Evolutionary conservation across 1,284 basidiomycete genomes (phyloP).

Genomic region (Ceratobasidium sp.): DNA sequence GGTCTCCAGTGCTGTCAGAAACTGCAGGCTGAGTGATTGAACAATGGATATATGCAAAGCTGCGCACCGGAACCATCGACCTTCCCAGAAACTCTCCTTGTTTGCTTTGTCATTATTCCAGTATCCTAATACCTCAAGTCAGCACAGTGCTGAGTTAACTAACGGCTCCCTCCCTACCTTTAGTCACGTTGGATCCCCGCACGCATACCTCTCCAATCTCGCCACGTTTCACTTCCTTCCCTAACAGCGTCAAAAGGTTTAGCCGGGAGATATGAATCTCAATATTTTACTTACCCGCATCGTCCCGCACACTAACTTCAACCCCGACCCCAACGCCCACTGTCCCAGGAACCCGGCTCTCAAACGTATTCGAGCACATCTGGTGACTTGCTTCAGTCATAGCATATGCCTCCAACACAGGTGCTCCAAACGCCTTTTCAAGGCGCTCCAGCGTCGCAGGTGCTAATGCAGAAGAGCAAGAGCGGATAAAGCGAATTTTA

Average conservation of each 20-base stretch:
- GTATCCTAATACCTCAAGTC: slow-evolving; percentile 52
- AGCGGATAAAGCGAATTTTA: slow-evolving; percentile 62
- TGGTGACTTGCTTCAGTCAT: slow-evolving; percentile 63
- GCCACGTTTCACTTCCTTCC: slow-evolving; percentile 57
- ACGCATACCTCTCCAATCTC: slow-evolving; percentile 62
- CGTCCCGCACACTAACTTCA: slow-evolving; percentile 60
- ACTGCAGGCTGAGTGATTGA: background rate
- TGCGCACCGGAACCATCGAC: slow-evolving; percentile 58
- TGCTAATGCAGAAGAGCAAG: slow-evolving; percentile 62
- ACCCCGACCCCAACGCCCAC: slow-evolving; percentile 63
- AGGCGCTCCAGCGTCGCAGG: slow-evolving; percentile 60
- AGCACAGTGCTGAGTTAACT: slow-evolving; percentile 8
- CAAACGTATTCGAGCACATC: slow-evolving; percentile 55
- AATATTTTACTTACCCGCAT: slow-evolving; percentile 45
- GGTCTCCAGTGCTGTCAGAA: slow-evolving; percentile 68
- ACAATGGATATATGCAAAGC: background rate
- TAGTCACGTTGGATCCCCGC: slow-evolving; percentile 62
- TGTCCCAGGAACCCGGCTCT: slow-evolving; percentile 59
- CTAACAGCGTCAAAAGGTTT: slow-evolving; percentile 38
- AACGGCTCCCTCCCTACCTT: slow-evolving; percentile 51
- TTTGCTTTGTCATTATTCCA: slow-evolving; percentile 61
- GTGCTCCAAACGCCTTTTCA: slow-evolving; percentile 62
- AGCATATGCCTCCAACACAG: slow-evolving; percentile 63
- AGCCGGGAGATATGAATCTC: background rate
- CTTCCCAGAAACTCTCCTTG: slow-evolving; percentile 56